Percentiles rank a stretch among this genome's conserved stretches.
These are phyloP conservation scores for Camellia japonica DNA, from an alignment of 148 eudicot species.

Conservation along the genomic window DNA sequence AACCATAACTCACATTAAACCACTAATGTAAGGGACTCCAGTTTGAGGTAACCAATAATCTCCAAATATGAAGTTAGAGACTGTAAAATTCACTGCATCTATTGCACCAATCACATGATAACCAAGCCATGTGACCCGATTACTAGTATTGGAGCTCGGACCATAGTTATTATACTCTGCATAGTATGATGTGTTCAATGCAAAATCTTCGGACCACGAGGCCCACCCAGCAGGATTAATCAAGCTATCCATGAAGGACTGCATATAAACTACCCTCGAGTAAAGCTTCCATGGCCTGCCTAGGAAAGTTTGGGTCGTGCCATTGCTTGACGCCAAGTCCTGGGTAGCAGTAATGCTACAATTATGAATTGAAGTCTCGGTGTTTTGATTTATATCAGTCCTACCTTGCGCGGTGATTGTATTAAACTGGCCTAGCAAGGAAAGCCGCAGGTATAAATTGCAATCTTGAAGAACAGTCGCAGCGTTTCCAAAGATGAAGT, in stretches of 20 bases:
- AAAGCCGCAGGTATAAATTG: slow-evolving; percentile 27
- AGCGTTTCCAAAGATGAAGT: slow-evolving; percentile 39
- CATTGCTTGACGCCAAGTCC: slow-evolving; percentile 10
- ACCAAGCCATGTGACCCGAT: no score
- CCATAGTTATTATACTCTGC: slow-evolving; percentile 30
- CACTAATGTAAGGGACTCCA: no score
- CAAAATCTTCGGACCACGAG: slow-evolving; percentile 30
- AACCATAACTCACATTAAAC: no score
- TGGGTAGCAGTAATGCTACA: no score
- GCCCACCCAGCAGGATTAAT: slow-evolving; percentile 33
- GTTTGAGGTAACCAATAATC: no score
- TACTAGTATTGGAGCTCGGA: not conserved
- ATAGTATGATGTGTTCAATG: slow-evolving; percentile 29
- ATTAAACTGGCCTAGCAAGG: slow-evolving; percentile 22
- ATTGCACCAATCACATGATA: no score
- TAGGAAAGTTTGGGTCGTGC: slow-evolving; percentile 18
- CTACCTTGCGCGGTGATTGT: slow-evolving; percentile 10
- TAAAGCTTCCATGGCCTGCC: slow-evolving; percentile 44
- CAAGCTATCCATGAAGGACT: slow-evolving; percentile 17
- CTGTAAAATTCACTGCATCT: no score
- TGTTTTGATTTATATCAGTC: no score
- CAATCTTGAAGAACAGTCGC: slow-evolving; percentile 35
- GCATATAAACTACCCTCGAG: slow-evolving; percentile 21
- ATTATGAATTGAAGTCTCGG: no score
- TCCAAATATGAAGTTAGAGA: no score